Conservation (phyloP, 2,329 filamentous ascomycete genomes). For the Cercospora berteroae region DNA sequence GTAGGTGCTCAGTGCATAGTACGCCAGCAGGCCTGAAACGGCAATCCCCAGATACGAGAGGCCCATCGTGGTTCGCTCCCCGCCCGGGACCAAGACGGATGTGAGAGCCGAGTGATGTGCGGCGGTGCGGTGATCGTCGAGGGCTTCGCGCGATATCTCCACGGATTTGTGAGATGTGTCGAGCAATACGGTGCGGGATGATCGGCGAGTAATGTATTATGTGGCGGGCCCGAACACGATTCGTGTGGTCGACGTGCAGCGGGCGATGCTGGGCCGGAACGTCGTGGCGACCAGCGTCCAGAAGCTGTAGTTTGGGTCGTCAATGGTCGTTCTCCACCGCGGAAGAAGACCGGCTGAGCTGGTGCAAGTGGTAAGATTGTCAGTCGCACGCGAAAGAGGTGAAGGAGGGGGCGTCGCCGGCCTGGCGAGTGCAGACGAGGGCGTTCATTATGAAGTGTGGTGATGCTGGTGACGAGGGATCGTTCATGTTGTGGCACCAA, state of each 20-base stretch:
- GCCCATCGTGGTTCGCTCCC: slow-evolving; percentile 25
- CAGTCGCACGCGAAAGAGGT: neutral
- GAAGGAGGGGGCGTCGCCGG: neutral
- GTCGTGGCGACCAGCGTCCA: neutral
- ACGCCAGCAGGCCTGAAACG: slow-evolving; percentile 35
- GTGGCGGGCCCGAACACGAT: neutral
- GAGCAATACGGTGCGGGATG: neutral
- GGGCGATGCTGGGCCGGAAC: neutral
- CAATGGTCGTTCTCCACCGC: neutral
- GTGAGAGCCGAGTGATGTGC: slow-evolving; percentile 3
- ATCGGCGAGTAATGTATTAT: slow-evolving; percentile 2
- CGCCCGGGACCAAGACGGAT: slow-evolving; percentile 9
- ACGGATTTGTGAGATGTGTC: neutral
- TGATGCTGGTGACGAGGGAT: neutral
- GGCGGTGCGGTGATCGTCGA: neutral
- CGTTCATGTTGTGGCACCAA: neutral
- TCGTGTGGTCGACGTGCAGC: neutral
- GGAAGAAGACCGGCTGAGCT: neutral
- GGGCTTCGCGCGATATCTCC: neutral
- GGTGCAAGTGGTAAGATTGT: neutral
- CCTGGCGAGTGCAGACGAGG: neutral
- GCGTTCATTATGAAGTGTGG: neutral
- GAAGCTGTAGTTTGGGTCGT: neutral
- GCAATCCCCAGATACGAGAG: slow-evolving; percentile 30
- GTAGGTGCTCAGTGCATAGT: slow-evolving; percentile 39